phyloP scores from a whole-genome alignment of 192 early-diverging fungal genomes.

The Funneliformis geosporum region DNA sequence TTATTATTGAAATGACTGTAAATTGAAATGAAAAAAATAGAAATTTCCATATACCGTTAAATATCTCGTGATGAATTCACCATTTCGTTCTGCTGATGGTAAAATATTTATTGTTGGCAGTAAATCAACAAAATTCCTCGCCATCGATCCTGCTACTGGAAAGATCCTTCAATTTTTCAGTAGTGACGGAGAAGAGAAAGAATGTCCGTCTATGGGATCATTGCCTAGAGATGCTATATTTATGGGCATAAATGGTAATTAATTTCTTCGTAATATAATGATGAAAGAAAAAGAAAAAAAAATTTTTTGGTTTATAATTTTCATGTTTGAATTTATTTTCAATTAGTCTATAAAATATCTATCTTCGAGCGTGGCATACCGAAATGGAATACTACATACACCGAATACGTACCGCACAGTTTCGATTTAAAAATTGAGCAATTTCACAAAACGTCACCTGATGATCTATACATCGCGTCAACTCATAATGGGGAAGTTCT shows the following conservation, averaged over 20 bases:
- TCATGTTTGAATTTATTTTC: conserved; percentile 3
- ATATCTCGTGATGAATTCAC: conserved; percentile 63
- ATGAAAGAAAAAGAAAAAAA: not conserved
- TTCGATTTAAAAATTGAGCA: conserved; percentile 34
- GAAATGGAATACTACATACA: conserved; percentile 42
- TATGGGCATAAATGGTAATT: conserved; percentile 46
- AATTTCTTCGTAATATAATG: not conserved
- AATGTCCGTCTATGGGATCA: conserved; percentile 17
- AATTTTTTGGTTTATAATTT: conserved; percentile 5
- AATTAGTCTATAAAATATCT: conserved; percentile 57
- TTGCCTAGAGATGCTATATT: conserved; percentile 41
- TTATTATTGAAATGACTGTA: conserved; percentile 8
- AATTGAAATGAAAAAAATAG: conserved; percentile 33
- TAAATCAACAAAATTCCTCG: conserved; percentile 67
- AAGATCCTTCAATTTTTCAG: conserved; percentile 61
- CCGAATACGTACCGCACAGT: conserved; percentile 46
- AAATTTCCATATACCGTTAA: conserved; percentile 72
- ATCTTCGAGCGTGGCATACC: conserved; percentile 51
- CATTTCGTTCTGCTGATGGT: conserved; percentile 53
- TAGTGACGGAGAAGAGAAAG: conserved; percentile 39
- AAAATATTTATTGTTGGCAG: conserved; percentile 63
- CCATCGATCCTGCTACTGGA: conserved; percentile 70
- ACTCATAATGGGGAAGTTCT: conserved; percentile 38
- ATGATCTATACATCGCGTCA: conserved; percentile 43
- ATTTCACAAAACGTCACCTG: conserved; percentile 24